Evolutionary conservation across 1,284 basidiomycete genomes (phyloP).

Genomic region (Ustilago nuda): DNA sequence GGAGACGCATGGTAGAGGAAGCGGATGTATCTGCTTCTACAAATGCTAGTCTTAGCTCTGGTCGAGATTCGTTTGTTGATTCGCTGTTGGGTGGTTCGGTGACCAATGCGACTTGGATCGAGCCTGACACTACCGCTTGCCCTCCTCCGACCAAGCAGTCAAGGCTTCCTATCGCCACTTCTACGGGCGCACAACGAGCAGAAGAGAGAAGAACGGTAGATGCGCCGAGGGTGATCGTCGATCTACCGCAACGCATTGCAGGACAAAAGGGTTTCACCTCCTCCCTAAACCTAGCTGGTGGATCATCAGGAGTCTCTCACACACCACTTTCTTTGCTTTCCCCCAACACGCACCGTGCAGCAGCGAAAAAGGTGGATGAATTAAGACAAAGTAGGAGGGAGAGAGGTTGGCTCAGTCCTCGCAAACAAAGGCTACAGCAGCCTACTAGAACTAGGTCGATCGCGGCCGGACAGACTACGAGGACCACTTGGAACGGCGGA

Average conservation of each 20-base stretch:
- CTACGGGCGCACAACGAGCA: neutral
- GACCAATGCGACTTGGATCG: constrained; percentile 26
- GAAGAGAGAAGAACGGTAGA: neutral
- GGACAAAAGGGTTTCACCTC: constrained; percentile 1
- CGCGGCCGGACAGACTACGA: neutral
- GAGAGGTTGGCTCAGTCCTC: constrained; percentile 35
- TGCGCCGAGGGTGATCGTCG: too few relatives aligned
- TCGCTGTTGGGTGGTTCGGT: neutral
- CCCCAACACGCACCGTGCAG: constrained; percentile 32
- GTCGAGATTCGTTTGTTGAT: constrained; percentile 10
- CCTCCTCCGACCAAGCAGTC: neutral
- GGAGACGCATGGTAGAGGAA: constrained; percentile 16
- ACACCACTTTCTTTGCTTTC: constrained; percentile 46
- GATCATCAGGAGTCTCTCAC: constrained; percentile 38
- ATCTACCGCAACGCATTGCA: neutral
- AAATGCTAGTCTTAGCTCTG: neutral
- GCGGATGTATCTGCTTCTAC: neutral
- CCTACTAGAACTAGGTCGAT: neutral
- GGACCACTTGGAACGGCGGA: neutral
- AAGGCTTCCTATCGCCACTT: neutral
- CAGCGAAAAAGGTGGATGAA: constrained; percentile 29
- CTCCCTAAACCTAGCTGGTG: constrained; percentile 22
- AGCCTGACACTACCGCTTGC: constrained; percentile 1
- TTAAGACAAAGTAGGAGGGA: constrained; percentile 20
- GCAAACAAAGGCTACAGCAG: neutral